Evolutionary conservation across 2,329 filamentous ascomycete species (phyloP).

Genomic region (Periconia digitata): DNA sequence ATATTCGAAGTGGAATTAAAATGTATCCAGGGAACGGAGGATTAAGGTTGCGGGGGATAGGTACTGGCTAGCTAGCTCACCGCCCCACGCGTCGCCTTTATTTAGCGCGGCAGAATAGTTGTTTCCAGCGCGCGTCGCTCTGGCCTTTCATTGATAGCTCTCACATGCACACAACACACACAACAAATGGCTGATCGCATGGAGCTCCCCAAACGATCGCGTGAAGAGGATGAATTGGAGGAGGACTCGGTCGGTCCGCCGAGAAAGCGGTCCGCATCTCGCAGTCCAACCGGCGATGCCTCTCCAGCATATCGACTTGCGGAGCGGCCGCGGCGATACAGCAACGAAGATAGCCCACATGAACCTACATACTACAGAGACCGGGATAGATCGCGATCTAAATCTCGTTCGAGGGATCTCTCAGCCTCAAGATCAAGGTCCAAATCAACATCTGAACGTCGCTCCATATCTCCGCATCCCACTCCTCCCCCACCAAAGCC

Average conservation of each 20-base stretch:
- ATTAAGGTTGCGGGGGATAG: slow-evolving; percentile 1
- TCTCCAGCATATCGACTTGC: slow-evolving; percentile 32
- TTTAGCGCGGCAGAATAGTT: neutral
- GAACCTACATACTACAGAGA: slow-evolving; percentile 29
- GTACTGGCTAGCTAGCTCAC: slow-evolving; percentile 7
- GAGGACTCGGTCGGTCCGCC: slow-evolving; percentile 27
- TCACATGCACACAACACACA: neutral
- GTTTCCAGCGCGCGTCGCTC: neutral
- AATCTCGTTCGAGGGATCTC: slow-evolving; percentile 20
- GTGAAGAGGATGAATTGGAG: slow-evolving; percentile 31
- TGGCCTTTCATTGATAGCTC: neutral
- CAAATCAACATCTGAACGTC: slow-evolving; percentile 17
- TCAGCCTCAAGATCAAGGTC: slow-evolving; percentile 18
- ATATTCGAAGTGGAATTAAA: no score
- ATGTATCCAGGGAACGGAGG: no score
- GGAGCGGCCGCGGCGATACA: slow-evolving; percentile 40
- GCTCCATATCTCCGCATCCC: slow-evolving; percentile 23
- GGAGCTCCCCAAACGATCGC: slow-evolving; percentile 31
- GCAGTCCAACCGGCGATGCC: slow-evolving; percentile 25
- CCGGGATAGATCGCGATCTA: slow-evolving; percentile 14
- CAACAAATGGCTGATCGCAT: slow-evolving; percentile 22
- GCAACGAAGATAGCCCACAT: slow-evolving; percentile 30
- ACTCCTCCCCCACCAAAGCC: slow-evolving; percentile 52
- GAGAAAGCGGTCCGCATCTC: slow-evolving; percentile 36
- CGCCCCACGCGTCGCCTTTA: slow-evolving; percentile 10